A percentile compares a stretch with the other conserved stretches of the same genome.
These are phyloP conservation scores for Phytophthora tubulina DNA, from an alignment of 352 stramenopile species.

Conservation along the genomic window DNA sequence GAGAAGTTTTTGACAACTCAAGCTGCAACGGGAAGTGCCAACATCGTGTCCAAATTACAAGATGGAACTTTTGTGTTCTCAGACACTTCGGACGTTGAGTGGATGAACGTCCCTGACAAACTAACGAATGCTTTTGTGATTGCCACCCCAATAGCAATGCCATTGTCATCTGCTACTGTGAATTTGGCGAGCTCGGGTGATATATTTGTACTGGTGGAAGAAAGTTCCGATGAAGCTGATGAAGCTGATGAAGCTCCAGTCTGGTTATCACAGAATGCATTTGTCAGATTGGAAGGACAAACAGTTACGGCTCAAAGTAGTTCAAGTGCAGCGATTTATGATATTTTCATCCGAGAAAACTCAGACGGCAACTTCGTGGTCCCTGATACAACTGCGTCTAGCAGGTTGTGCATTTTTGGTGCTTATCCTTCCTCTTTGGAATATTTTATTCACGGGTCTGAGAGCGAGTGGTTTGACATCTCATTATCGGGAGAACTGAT, in stretches of 20 bases:
- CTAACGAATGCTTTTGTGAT: slow-evolving; percentile 27
- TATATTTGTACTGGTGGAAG: slow-evolving; percentile 30
- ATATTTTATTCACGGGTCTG: slow-evolving; percentile 38
- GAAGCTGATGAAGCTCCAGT: neutral
- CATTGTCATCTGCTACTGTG: slow-evolving; percentile 20
- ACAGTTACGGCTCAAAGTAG: slow-evolving; percentile 39
- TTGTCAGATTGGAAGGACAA: slow-evolving; percentile 21
- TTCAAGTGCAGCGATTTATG: slow-evolving; percentile 38
- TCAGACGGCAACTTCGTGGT: slow-evolving; percentile 16
- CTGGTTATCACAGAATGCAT: slow-evolving; percentile 23
- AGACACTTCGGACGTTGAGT: slow-evolving; percentile 25
- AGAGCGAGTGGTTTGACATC: slow-evolving; percentile 35
- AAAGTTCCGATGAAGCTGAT: slow-evolving; percentile 8
- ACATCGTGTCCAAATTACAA: slow-evolving; percentile 16
- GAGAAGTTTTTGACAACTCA: slow-evolving; percentile 28
- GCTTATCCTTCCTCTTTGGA: slow-evolving; percentile 33
- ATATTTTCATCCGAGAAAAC: slow-evolving; percentile 28
- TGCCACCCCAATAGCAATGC: slow-evolving; percentile 1
- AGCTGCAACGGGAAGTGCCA: neutral
- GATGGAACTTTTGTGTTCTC: slow-evolving; percentile 27
- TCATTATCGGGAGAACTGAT: slow-evolving; percentile 35
- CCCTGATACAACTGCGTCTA: slow-evolving; percentile 6
- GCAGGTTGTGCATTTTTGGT: slow-evolving; percentile 39
- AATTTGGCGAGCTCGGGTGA: slow-evolving; percentile 31
- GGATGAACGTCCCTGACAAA: slow-evolving; percentile 21